Evolutionary conservation across 495 filamentous ascomycete genomes (phyloP).

Genomic region (Neurospora sp.): DNA sequence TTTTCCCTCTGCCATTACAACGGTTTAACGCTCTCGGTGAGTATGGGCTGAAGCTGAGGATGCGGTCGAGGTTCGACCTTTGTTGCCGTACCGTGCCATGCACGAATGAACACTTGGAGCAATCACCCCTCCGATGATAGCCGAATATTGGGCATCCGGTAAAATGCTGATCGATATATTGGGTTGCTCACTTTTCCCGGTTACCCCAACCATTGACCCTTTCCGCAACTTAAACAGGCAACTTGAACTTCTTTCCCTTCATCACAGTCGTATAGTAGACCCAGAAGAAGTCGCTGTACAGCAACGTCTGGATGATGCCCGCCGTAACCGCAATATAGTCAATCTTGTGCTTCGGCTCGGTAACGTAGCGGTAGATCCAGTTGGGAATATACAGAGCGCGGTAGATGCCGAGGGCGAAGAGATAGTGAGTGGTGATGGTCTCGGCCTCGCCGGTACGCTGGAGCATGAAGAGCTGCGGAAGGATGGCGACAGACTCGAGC

Average conservation of each 20-base stretch:
- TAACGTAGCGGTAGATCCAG: slow-evolving; percentile 84
- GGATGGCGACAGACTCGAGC: slow-evolving; percentile 91
- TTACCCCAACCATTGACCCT: neutral
- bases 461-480: slow-evolving; percentile 95
- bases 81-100: neutral
- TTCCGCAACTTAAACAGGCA: slow-evolving; percentile 53
- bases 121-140: neutral
- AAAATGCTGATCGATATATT: neutral
- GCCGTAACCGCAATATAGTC: slow-evolving; percentile 79
- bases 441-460: slow-evolving; percentile 96
- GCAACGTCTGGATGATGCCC: slow-evolving; percentile 81
- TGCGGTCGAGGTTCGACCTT: neutral
- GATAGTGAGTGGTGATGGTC: slow-evolving; percentile 95
- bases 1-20: neutral
- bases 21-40: neutral
- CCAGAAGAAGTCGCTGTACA: slow-evolving; percentile 99
- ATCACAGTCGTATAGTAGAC: slow-evolving; percentile 95
- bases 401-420: slow-evolving; percentile 91
- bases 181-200: neutral
- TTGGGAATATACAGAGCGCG: slow-evolving; percentile 95
- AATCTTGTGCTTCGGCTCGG: slow-evolving; percentile 53
- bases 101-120: neutral
- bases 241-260: slow-evolving; percentile 81
- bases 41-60: neutral
- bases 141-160: neutral